Base-by-base conservation (phyloP, 2,329 filamentous ascomycete genomes). In the Trichophyton rubrum region DNA sequence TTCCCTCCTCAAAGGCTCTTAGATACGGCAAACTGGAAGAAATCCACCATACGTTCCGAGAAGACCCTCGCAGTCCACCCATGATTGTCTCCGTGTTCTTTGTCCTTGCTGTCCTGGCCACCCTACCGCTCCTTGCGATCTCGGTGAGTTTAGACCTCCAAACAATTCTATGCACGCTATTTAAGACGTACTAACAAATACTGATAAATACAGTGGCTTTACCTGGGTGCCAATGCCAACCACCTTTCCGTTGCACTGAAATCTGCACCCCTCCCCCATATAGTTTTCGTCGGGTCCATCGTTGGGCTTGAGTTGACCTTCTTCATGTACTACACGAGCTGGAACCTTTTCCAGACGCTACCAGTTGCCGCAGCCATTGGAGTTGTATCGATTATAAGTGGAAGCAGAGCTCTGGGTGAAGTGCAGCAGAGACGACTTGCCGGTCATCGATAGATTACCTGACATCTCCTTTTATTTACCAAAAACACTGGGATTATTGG, bases 301-400 rank as follows among this genome's bases (percentile, higher is more conserved):
- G 63, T 96, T 43, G 85, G 85, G 22, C 88, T 99, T 79, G 93
- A 99, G 74, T 88, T 83, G 15, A 85, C 96, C 61, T 96, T 99
- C 77, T 92, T 93, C 78, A 77, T 96, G 66, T 99, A 99, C 81
- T 97, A 97, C 76, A 87, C 83, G 59, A 84, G 78, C 70, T 96
- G 92, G 91, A 96, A 86, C 70, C 79, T 99, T 53, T 96, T 97
- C 80, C 87, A 96, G 78, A 85, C 84, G 13, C 79, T 99, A 57
- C 91, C 90, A 3, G 85, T 85, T 27, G 85, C 87, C 59, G 79
- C 79, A 38, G 75, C 85, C 49, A 82, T 93, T 33, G 85, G 85
- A 15, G 75, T 82, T 27, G 82, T 90, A 60, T 84, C 89, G 9
- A 89, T 95, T 71, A 74, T 97, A 64, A 96, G 89, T 71, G 93